Percentiles rank a stretch among this genome's conserved stretches.
Evolutionary conservation across 257 asterid genomes (phyloP).

Genomic region (Orobanche coerulescens): DNA sequence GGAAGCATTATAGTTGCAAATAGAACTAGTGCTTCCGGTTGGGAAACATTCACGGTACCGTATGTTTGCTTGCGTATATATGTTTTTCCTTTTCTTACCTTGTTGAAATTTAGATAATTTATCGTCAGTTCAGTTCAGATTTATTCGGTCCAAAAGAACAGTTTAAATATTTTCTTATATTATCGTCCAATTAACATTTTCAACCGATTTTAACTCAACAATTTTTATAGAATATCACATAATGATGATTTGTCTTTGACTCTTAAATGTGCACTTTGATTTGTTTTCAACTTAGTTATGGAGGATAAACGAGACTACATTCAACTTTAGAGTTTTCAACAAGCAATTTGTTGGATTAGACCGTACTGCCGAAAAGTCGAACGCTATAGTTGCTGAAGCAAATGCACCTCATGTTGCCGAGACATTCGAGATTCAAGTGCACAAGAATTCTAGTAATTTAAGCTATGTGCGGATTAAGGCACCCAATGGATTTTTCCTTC

Average conservation of each 20-base stretch:
- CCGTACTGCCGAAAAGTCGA: slow-evolving; percentile 19
- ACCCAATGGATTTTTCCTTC: slow-evolving; percentile 53
- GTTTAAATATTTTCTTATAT: no score
- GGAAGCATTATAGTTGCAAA: slow-evolving; percentile 60
- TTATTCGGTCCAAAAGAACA: no score
- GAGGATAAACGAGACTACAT: slow-evolving; percentile 54
- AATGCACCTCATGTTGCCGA: slow-evolving; percentile 28
- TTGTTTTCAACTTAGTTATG: slow-evolving; percentile 60
- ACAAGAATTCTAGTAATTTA: slow-evolving; percentile 33
- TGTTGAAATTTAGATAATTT: background rate
- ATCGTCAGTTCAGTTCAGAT: no score
- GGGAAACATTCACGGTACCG: slow-evolving; percentile 69
- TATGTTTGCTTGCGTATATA: background rate
- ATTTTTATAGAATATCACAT: no score
- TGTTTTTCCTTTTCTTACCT: background rate
- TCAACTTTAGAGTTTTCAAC: slow-evolving; percentile 56
- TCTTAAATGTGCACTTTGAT: no score
- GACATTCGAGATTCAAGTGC: slow-evolving; percentile 43
- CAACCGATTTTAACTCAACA: background rate
- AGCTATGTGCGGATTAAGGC: slow-evolving; percentile 51
- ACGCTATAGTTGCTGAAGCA: slow-evolving; percentile 27
- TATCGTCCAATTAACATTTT: no score
- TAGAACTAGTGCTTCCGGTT: slow-evolving; percentile 53
- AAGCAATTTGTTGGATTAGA: slow-evolving; percentile 55
- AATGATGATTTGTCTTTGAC: no score